Evolutionary conservation across 495 filamentous ascomycete species (phyloP).

Genomic region (Daldinia caldariorum): DNA sequence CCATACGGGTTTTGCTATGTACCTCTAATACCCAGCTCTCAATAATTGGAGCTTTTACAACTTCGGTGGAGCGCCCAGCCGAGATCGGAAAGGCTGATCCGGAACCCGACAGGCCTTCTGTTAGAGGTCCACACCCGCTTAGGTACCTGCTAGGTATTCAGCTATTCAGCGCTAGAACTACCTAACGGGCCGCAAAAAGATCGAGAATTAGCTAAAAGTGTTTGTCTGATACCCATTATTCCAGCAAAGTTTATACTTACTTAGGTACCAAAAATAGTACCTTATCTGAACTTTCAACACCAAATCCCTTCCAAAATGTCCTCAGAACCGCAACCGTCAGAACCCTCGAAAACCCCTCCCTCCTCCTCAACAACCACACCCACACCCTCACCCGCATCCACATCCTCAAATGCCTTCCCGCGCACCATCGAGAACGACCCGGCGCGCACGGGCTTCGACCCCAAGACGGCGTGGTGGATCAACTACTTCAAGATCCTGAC

Average conservation of each 20-base stretch:
- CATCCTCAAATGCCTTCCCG: slow-evolving; percentile 28
- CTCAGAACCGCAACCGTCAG: slow-evolving; percentile 33
- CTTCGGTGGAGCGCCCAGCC: slow-evolving; percentile 24
- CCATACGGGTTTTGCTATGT: slow-evolving; percentile 2
- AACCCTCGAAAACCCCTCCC: slow-evolving; percentile 12
- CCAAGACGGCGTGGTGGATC: slow-evolving; percentile 70
- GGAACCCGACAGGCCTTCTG: background rate
- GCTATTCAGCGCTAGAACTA: slow-evolving; percentile 7
- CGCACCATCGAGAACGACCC: slow-evolving; percentile 59
- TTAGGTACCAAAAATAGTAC: background rate
- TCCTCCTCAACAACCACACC: background rate
- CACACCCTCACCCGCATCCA: background rate
- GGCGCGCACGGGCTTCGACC: slow-evolving; percentile 68
- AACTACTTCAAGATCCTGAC: slow-evolving; percentile 83
- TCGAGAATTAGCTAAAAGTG: background rate
- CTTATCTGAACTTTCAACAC: slow-evolving; percentile 6
- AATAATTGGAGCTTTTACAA: background rate
- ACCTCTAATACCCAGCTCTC: background rate
- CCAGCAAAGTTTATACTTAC: background rate
- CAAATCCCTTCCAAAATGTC: slow-evolving; percentile 32
- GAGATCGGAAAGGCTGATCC: slow-evolving; percentile 26
- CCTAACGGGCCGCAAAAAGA: slow-evolving; percentile 1
- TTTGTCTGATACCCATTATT: background rate
- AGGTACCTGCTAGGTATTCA: slow-evolving; percentile 1
- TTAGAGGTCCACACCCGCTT: too few species aligned